A percentile compares a stretch with the other conserved stretches of the same genome.
Evolutionary conservation across 2,329 filamentous ascomycete species (phyloP).

Genomic region (Coleophoma cylindrospora): DNA sequence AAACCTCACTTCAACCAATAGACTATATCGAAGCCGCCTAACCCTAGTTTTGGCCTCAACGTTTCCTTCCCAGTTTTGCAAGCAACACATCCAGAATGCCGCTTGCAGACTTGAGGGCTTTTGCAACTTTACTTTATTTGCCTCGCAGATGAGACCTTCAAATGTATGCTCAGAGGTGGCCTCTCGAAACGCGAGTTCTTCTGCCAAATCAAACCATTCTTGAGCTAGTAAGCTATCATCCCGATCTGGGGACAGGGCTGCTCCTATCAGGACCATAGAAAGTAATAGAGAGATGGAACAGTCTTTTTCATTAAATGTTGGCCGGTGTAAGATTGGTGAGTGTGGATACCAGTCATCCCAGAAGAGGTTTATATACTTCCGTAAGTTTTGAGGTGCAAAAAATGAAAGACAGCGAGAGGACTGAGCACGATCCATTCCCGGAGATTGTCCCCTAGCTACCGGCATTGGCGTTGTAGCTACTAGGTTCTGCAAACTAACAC

Average conservation of each 20-base stretch:
- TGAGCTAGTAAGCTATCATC: neutral
- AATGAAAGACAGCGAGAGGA: neutral
- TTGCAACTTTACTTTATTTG: neutral
- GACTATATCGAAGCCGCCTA: neutral
- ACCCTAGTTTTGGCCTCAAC: neutral
- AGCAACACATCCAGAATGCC: neutral
- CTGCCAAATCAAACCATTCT: neutral
- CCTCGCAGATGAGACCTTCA: neutral
- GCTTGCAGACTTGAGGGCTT: neutral
- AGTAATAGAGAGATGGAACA: neutral
- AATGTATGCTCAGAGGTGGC: neutral
- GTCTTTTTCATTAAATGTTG: neutral
- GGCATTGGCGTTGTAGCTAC: neutral
- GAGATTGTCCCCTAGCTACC: neutral
- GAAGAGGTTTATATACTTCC: neutral
- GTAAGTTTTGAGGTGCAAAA: neutral
- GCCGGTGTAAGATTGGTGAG: neutral
- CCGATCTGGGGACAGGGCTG: neutral
- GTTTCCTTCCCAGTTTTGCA: slow-evolving; percentile 2
- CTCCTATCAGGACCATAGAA: slow-evolving; percentile 1
- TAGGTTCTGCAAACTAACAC: neutral
- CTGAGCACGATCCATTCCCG: neutral
- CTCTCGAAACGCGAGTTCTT: neutral
- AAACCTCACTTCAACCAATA: neutral
- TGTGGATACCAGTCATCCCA: slow-evolving; percentile 2